phyloP scores from a whole-genome alignment of 2,329 filamentous ascomycete species.

The Fusarium keratoplasticum region DNA sequence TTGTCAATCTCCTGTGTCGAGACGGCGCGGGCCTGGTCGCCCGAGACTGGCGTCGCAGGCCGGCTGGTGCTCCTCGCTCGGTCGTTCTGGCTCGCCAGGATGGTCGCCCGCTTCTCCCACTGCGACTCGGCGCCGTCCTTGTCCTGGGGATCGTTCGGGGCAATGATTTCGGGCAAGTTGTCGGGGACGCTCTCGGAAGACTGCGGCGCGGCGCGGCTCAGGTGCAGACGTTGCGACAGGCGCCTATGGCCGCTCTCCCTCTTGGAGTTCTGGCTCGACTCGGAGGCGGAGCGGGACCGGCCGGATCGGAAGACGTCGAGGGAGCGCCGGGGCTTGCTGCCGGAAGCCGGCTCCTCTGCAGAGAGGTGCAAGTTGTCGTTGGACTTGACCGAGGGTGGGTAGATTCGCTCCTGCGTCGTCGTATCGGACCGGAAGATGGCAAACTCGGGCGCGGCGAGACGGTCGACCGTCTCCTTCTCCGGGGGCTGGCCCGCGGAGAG shows the following conservation, averaged over 20 bases:
- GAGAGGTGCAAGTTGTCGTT: constrained; percentile 48
- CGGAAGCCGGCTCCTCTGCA: constrained; percentile 41
- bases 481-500: constrained; percentile 51
- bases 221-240: constrained; percentile 78
- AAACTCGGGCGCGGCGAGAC: constrained; percentile 71
- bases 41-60: constrained; percentile 52
- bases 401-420: constrained; percentile 80
- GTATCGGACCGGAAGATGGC: constrained; percentile 90
- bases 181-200: constrained; percentile 83
- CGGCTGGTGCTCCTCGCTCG: constrained; percentile 54
- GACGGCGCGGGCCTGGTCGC: constrained; percentile 44
- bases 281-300: constrained; percentile 63
- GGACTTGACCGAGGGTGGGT: constrained; percentile 65
- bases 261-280: constrained; percentile 51
- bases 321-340: constrained; percentile 53
- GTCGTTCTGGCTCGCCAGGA: constrained; percentile 77
- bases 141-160: constrained; percentile 57
- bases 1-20: constrained; percentile 68
- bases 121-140: constrained; percentile 70
- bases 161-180: constrained; percentile 80
- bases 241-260: constrained; percentile 54
- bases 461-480: constrained; percentile 52
- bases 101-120: constrained; percentile 96
- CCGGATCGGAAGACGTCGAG: constrained; percentile 59
- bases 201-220: constrained; percentile 67